phyloP scores from a whole-genome alignment of 257 asterid genomes.

The Verbascum thapsus region DNA sequence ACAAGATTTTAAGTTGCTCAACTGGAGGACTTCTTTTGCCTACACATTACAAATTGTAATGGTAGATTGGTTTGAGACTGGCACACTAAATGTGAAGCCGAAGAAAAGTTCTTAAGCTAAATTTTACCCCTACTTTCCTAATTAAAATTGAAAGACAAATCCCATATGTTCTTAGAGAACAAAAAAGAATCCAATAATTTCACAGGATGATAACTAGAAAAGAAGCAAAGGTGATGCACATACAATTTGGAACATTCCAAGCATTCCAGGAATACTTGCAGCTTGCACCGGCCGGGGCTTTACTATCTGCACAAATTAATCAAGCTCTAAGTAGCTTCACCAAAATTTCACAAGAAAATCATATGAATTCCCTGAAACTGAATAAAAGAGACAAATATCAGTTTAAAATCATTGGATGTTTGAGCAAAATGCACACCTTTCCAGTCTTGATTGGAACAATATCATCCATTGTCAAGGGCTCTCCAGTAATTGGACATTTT shows the following conservation, averaged over 20 bases:
- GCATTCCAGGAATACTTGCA: slow-evolving; percentile 99
- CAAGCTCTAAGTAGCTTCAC: slow-evolving; percentile 25
- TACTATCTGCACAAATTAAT: slow-evolving; percentile 63
- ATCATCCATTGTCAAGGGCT: slow-evolving; percentile 80
- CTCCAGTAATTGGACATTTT: slow-evolving; percentile 97
- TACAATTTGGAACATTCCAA: slow-evolving; percentile 97
- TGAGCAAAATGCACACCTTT: slow-evolving; percentile 50
- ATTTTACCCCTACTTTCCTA: slow-evolving; percentile 1
- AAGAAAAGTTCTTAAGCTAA: slow-evolving; percentile 9
- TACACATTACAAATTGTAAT: not conserved
- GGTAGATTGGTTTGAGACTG: not conserved
- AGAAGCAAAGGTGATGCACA: slow-evolving; percentile 34
- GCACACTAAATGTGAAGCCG: slow-evolving; percentile 14
- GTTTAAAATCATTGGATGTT: not conserved
- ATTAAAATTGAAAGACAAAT: slow-evolving; percentile 10
- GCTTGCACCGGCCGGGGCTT: slow-evolving; percentile 97
- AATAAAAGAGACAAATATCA: slow-evolving; percentile 8
- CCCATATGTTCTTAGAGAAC: slow-evolving; percentile 12
- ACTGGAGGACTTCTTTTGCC: not conserved
- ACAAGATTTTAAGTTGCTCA: not conserved
- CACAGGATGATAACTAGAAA: slow-evolving; percentile 10
- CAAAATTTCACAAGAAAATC: slow-evolving; percentile 12
- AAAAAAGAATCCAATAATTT: slow-evolving; percentile 11
- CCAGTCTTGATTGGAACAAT: slow-evolving; percentile 82
- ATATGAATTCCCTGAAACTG: not conserved